These are phyloP conservation scores for Mortierella sp. DNA, from an alignment of 371 early-diverging fungal species.

Conservation along the genomic window DNA sequence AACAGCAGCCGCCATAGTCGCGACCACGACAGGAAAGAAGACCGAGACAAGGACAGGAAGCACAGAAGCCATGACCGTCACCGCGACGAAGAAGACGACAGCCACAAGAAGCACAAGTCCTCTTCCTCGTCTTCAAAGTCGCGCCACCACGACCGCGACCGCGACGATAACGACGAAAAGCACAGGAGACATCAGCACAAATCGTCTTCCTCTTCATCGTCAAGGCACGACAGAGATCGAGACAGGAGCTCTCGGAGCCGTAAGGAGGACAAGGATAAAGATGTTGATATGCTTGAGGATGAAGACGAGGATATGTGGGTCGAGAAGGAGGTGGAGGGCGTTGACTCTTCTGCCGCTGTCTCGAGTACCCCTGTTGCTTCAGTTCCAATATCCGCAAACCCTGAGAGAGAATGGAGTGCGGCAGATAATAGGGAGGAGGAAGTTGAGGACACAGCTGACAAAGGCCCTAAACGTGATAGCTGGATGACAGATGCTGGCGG, in stretches of 20 bases:
- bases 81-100: constrained; percentile 24
- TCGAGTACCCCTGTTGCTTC: neutral
- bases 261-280: constrained; percentile 14
- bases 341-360: constrained; percentile 12
- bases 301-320: constrained; percentile 59
- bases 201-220: constrained; percentile 27
- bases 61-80: constrained; percentile 35
- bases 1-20: constrained; percentile 26
- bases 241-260: constrained; percentile 17
- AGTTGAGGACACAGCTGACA: neutral
- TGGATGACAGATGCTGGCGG: constrained; percentile 55
- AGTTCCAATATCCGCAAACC: neutral
- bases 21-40: constrained; percentile 24
- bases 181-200: constrained; percentile 28
- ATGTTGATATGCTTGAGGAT: constrained; percentile 21
- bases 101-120: constrained; percentile 47
- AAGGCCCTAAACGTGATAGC: constrained; percentile 33
- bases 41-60: constrained; percentile 36
- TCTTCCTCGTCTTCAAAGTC: constrained; percentile 46
- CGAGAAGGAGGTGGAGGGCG: constrained; percentile 40
- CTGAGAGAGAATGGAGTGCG: neutral
- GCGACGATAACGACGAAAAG: constrained; percentile 32
- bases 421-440: neutral
- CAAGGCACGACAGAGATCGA: constrained; percentile 44
- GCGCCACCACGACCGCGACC: constrained; percentile 44